Conservation (phyloP, 164 flowering plant genomes). For the Santalum album region DNA sequence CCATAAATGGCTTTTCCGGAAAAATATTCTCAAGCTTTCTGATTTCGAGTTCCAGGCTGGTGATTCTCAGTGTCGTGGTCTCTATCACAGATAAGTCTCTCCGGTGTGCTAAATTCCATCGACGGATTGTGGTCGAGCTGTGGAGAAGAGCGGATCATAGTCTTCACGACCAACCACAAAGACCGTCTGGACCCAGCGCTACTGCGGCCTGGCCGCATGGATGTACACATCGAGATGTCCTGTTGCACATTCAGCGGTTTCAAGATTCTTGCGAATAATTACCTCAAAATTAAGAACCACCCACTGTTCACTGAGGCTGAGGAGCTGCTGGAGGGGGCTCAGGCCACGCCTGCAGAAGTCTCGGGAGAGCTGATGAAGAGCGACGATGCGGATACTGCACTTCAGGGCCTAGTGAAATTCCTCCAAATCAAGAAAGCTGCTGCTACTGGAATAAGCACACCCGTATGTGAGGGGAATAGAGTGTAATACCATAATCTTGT, state of each 20-base stretch:
- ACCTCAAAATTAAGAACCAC: constrained; percentile 27
- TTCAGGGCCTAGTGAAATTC: constrained; percentile 12
- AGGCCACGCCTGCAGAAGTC: constrained; percentile 26
- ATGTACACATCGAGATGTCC: constrained; percentile 41
- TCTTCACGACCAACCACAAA: constrained; percentile 40
- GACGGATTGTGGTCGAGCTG: constrained; percentile 50
- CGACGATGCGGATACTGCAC: constrained; percentile 15
- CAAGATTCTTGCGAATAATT: constrained; percentile 26
- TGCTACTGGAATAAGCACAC: too few relatives aligned
- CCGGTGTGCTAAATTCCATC: constrained; percentile 37
- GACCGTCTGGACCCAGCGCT: constrained; percentile 38
- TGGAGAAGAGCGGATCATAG: constrained; percentile 37
- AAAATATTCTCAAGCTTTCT: not conserved
- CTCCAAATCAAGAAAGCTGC: too few relatives aligned
- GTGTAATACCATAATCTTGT: too few relatives aligned
- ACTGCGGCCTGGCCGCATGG: constrained; percentile 47
- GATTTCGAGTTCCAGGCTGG: too few relatives aligned
- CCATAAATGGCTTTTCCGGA: too few relatives aligned
- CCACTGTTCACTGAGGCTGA: constrained; percentile 14
- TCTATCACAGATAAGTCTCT: constrained; percentile 27
- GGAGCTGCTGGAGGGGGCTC: constrained; percentile 10
- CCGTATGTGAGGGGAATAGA: too few relatives aligned
- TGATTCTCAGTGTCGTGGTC: not conserved
- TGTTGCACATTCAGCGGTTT: constrained; percentile 29
- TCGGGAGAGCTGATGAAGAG: constrained; percentile 25